A percentile compares a stretch with the other conserved stretches of the same genome.
These are phyloP conservation scores for Bauhinia variegata DNA, from an alignment of 306 rosid genomes.

Conservation along the genomic window DNA sequence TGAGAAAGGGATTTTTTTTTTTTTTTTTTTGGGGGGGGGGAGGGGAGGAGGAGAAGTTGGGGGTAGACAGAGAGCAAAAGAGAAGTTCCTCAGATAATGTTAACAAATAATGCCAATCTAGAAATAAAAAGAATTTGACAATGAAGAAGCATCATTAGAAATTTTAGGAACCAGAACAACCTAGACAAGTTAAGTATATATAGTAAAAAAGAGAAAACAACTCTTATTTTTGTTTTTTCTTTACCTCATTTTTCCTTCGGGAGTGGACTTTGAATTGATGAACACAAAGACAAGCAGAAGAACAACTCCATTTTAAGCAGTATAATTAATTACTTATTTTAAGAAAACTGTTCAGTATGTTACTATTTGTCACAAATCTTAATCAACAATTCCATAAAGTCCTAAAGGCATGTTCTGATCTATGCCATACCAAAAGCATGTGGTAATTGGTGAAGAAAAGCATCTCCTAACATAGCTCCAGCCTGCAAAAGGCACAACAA, in stretches of 20 bases:
- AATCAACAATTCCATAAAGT: slow-evolving; percentile 16
- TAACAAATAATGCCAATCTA: slow-evolving; percentile 16
- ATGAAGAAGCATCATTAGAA: slow-evolving; percentile 3
- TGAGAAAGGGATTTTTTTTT: no score
- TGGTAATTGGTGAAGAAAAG: slow-evolving; percentile 96
- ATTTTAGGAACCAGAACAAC: background rate
- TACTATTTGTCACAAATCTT: background rate
- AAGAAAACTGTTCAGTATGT: background rate
- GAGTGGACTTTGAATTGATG: no score
- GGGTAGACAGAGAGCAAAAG: background rate
- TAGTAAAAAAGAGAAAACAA: background rate
- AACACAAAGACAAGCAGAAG: no score
- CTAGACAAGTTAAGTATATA: background rate
- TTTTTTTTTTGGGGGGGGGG: no score
- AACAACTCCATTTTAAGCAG: background rate
- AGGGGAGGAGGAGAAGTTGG: no score
- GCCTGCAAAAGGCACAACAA: slow-evolving; percentile 62
- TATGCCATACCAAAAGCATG: slow-evolving; percentile 87
- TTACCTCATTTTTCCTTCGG: background rate
- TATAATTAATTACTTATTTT: background rate
- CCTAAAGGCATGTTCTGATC: slow-evolving; percentile 25
- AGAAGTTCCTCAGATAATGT: background rate
- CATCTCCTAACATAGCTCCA: slow-evolving; percentile 98
- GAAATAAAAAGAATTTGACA: slow-evolving; percentile 1
- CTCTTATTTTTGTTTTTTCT: background rate